phyloP scores from a whole-genome alignment of 176 grass and related monocot genomes.

The Musa beccarii region DNA sequence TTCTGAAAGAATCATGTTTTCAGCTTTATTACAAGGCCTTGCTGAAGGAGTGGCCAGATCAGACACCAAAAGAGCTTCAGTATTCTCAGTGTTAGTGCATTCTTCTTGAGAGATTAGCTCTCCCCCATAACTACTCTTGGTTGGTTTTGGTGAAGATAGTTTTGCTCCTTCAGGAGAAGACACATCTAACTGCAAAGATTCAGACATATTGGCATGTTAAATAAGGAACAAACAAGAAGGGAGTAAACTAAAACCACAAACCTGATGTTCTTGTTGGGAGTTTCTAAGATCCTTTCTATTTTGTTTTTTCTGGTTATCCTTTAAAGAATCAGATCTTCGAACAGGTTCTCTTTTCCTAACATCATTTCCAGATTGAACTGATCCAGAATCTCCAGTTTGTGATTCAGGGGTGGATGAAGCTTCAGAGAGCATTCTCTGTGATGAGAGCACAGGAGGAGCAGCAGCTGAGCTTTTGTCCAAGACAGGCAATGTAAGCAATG shows the following conservation, averaged over 20 bases:
- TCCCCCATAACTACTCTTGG: conserved; percentile 17
- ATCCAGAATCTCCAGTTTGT: not conserved
- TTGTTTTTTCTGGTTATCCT: conserved; percentile 45
- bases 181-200: conserved; percentile 41
- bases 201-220: conserved; percentile 12
- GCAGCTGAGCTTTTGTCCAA: not conserved
- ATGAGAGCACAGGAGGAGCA: not conserved
- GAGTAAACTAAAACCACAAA: conserved; percentile 16
- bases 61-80: not conserved
- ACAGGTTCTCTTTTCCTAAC: conserved; percentile 40
- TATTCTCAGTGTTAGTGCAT: conserved; percentile 11
- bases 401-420: not conserved
- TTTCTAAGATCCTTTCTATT: conserved; percentile 37
- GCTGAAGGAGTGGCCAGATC: not conserved
- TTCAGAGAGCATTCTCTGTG: not conserved
- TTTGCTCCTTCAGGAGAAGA: conserved; percentile 39
- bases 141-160: conserved; percentile 11
- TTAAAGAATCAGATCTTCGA: conserved; percentile 39
- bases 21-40: not conserved
- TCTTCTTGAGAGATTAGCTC: not conserved
- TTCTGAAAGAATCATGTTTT: not conserved
- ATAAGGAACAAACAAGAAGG: conserved; percentile 4
- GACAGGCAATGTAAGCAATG: no score
- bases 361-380: conserved; percentile 16
- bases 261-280: conserved; percentile 42